These are phyloP conservation scores for Arthrobotrys conoides DNA, from an alignment of 2,329 filamentous ascomycete species.

Conservation along the genomic window DNA sequence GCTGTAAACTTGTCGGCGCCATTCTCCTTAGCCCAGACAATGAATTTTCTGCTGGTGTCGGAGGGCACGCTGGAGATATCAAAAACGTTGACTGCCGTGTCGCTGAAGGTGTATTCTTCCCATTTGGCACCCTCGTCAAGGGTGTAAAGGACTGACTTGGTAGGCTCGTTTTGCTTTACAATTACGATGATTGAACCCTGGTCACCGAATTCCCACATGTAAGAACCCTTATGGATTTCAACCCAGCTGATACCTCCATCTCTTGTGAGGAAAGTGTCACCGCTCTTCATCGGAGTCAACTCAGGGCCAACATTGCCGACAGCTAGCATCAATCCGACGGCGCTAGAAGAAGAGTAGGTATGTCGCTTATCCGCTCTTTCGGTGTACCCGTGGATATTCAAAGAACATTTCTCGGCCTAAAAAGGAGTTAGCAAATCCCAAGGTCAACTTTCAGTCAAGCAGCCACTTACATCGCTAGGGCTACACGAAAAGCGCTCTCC, in stretches of 20 bases:
- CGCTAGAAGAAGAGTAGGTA: slow-evolving; percentile 88
- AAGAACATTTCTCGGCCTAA: slow-evolving; percentile 78
- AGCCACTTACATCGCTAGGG: slow-evolving; percentile 65
- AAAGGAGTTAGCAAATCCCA: slow-evolving; percentile 13
- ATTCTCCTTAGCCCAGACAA: slow-evolving; percentile 82
- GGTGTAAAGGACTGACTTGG: slow-evolving; percentile 80
- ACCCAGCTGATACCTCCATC: slow-evolving; percentile 94
- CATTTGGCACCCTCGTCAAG: slow-evolving; percentile 85
- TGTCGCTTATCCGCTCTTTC: slow-evolving; percentile 85
- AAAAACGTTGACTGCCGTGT: slow-evolving; percentile 77
- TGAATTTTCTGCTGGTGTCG: slow-evolving; percentile 89
- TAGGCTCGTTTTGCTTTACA: slow-evolving; percentile 78
- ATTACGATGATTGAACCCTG: slow-evolving; percentile 94
- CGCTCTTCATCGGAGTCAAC: slow-evolving; percentile 77
- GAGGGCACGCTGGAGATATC: slow-evolving; percentile 91
- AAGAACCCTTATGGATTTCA: slow-evolving; percentile 85
- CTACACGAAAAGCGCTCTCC: slow-evolving; percentile 80
- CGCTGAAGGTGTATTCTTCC: slow-evolving; percentile 78
- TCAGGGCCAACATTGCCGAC: slow-evolving; percentile 88
- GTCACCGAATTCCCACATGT: slow-evolving; percentile 95
- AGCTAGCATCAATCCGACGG: slow-evolving; percentile 90
- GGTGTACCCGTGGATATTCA: slow-evolving; percentile 94
- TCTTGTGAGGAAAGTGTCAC: slow-evolving; percentile 89
- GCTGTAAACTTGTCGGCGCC: slow-evolving; percentile 75
- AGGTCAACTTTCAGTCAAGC: background rate